Evolutionary conservation across 164 flowering plant species (phyloP).

Genomic region (Paratinospora sagittata): DNA sequence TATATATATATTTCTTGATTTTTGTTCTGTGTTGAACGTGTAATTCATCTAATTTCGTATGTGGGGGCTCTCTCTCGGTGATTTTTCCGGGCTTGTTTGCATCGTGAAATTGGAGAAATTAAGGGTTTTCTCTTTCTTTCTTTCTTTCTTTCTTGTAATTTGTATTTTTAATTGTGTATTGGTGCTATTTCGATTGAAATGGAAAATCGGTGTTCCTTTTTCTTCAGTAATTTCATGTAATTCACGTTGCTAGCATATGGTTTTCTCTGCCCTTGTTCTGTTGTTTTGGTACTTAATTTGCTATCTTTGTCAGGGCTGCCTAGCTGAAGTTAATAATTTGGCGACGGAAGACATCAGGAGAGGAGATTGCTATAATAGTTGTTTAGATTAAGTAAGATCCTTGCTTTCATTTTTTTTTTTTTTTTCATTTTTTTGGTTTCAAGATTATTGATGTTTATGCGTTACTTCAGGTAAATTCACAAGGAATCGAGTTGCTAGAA

Average conservation of each 20-base stretch:
- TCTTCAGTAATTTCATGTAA: background rate
- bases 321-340: too few species aligned
- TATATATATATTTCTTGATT: background rate
- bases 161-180: background rate
- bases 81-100: background rate
- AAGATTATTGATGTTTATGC: background rate
- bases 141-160: background rate
- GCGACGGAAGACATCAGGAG: too few species aligned
- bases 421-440: background rate
- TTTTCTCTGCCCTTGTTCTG: background rate
- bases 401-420: background rate
- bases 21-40: background rate
- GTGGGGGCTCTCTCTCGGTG: background rate
- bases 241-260: background rate
- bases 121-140: background rate
- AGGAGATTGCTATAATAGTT: too few species aligned
- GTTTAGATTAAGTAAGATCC: too few species aligned
- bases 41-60: background rate
- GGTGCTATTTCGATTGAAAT: background rate
- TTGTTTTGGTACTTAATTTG: background rate
- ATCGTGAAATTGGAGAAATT: background rate
- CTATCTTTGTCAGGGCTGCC: background rate
- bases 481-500: background rate
- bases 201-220: background rate
- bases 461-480: background rate